Conservation (phyloP, 352 stramenopile genomes). For the Phytophthora rubi region DNA sequence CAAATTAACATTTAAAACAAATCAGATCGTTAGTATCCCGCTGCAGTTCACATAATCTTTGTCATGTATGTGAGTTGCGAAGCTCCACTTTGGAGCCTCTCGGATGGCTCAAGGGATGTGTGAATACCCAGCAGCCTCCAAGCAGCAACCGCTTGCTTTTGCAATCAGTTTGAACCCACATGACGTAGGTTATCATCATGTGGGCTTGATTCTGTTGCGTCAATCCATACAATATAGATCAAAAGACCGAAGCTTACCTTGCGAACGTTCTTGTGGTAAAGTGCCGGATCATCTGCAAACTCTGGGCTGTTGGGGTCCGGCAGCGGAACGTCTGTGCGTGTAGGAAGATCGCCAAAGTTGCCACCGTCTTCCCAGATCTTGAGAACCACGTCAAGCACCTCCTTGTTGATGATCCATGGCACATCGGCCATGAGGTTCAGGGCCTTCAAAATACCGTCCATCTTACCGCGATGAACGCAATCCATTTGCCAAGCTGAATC, state of each 20-base stretch:
- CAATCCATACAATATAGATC: conserved; percentile 22
- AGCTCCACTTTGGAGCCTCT: conserved; percentile 33
- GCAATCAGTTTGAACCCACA: conserved; percentile 89
- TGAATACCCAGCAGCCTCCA: conserved; percentile 26
- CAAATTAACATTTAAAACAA: conserved; percentile 19
- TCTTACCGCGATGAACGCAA: conserved; percentile 87
- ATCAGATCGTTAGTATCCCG: conserved; percentile 12
- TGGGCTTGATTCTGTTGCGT: conserved; percentile 88
- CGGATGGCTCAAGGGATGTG: conserved; percentile 18
- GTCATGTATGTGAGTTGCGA: conserved; percentile 40
- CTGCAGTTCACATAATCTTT: not conserved
- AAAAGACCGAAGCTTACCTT: conserved; percentile 60
- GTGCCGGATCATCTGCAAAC: conserved; percentile 68
- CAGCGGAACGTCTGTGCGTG: conserved; percentile 63
- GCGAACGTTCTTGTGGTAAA: conserved; percentile 71
- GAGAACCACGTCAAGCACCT: conserved; percentile 92
- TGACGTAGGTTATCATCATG: conserved; percentile 53
- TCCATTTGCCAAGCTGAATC: conserved; percentile 88
- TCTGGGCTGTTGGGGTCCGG: conserved; percentile 65
- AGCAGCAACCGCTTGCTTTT: conserved; percentile 64
- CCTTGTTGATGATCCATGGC: conserved; percentile 95
- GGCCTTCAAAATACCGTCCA: conserved; percentile 87
- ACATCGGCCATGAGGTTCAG: conserved; percentile 94
- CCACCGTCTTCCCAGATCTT: conserved; percentile 92
- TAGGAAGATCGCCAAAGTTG: conserved; percentile 94